Conservation (phyloP, 2,329 filamentous ascomycete genomes). For the Beauveria caledonica region DNA sequence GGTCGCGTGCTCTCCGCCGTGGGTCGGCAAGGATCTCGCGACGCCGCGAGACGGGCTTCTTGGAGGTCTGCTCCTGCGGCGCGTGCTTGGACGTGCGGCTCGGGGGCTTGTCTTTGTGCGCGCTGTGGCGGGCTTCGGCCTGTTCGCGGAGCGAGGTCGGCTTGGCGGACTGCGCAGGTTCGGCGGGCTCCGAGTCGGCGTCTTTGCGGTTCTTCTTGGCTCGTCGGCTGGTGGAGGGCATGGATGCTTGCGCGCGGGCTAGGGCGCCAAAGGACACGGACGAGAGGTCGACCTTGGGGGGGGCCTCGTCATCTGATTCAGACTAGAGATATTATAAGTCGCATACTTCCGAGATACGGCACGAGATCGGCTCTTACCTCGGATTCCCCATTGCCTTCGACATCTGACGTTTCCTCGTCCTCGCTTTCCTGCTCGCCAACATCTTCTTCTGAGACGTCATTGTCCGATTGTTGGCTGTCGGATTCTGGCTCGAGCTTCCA, state of each 20-base stretch:
- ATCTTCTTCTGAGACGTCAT: constrained; percentile 22
- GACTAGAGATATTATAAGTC: constrained; percentile 12
- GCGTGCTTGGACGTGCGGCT: constrained; percentile 70
- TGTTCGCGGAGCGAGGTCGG: constrained; percentile 26
- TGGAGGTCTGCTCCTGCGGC: constrained; percentile 73
- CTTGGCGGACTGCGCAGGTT: neutral
- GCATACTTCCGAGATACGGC: too few species aligned
- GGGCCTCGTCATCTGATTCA: constrained; percentile 23
- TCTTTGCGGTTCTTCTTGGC: constrained; percentile 23
- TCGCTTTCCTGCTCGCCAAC: constrained; percentile 21
- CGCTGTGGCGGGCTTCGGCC: constrained; percentile 15
- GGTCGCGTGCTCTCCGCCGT: constrained; percentile 64
- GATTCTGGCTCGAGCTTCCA: constrained; percentile 28
- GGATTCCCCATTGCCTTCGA: constrained; percentile 23
- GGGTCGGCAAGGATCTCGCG: constrained; percentile 58
- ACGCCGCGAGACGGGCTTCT: constrained; percentile 72
- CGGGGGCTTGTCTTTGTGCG: constrained; percentile 7
- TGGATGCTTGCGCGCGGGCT: constrained; percentile 70
- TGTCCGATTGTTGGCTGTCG: constrained; percentile 18
- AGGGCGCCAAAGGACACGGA: constrained; percentile 83
- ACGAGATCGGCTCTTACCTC: constrained; percentile 16
- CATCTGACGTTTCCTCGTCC: constrained; percentile 22
- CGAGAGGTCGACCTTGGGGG: constrained; percentile 37
- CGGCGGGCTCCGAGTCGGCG: constrained; percentile 16
- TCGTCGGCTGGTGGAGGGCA: constrained; percentile 32